phyloP scores from a whole-genome alignment of 2,329 filamentous ascomycete species.

The Ascochyta fabae region DNA sequence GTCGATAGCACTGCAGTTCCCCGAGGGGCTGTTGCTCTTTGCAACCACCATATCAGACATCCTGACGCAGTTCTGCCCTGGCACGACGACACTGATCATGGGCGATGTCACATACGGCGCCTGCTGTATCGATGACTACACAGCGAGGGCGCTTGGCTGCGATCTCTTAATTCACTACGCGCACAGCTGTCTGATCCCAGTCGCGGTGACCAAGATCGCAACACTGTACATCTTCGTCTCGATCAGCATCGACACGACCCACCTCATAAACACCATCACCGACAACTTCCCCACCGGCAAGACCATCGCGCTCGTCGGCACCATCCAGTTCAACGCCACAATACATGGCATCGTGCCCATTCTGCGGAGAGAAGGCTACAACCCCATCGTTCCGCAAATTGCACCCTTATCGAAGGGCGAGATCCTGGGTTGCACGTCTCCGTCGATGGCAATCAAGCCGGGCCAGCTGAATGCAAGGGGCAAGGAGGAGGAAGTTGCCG shows the following conservation, averaged over 20 bases:
- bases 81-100: constrained; percentile 95
- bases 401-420: constrained; percentile 92
- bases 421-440: constrained; percentile 96
- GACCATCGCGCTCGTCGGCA: constrained; percentile 90
- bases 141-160: constrained; percentile 89
- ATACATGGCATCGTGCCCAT: constrained; percentile 82
- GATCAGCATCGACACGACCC: constrained; percentile 90
- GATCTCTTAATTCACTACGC: constrained; percentile 96
- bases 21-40: constrained; percentile 92
- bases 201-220: constrained; percentile 95
- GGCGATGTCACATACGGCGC: constrained; percentile 98
- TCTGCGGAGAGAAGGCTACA: constrained; percentile 84
- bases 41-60: constrained; percentile 98
- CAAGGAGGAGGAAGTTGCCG: constrained; percentile 55
- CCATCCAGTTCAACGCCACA: constrained; percentile 98
- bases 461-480: constrained; percentile 55
- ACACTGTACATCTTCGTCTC: constrained; percentile 98
- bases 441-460: constrained; percentile 53
- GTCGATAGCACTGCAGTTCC: constrained; percentile 93
- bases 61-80: constrained; percentile 89
- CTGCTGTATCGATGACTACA: constrained; percentile 99
- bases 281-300: constrained; percentile 86
- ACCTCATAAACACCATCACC: constrained; percentile 84
- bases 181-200: constrained; percentile 93
- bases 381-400: constrained; percentile 87